A percentile compares a stretch with the other conserved stretches of the same genome.
Evolutionary conservation across 441 rosid genomes (phyloP).

Genomic region (Viola pubescens): DNA sequence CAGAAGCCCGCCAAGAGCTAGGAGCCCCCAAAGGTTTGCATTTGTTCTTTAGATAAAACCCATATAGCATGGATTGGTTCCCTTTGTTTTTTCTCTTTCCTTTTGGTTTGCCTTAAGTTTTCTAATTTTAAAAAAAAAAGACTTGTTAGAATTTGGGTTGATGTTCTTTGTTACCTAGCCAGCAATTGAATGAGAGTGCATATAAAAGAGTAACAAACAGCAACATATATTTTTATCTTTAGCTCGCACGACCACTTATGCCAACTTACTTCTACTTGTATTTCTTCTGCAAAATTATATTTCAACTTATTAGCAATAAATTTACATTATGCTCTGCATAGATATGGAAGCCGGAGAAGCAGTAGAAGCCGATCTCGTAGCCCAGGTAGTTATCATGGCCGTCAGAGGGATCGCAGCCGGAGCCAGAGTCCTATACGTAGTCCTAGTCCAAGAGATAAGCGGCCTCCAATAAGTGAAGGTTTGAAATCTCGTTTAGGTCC

Average conservation of each 20-base stretch:
- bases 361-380: slow-evolving; percentile 59
- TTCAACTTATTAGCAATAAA: not conserved
- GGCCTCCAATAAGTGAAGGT: slow-evolving; percentile 50
- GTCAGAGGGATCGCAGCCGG: slow-evolving; percentile 36
- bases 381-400: slow-evolving; percentile 44
- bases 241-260: too few species aligned
- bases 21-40: slow-evolving; percentile 71
- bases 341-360: slow-evolving; percentile 45
- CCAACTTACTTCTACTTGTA: too few species aligned
- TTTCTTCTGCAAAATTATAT: too few species aligned
- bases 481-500: slow-evolving; percentile 79
- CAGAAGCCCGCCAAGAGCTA: slow-evolving; percentile 65
- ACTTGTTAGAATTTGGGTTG: not conserved
- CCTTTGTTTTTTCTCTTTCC: not conserved
- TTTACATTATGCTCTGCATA: slow-evolving; percentile 15
- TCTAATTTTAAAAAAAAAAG: not conserved
- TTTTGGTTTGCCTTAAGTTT: not conserved
- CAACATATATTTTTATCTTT: too few species aligned
- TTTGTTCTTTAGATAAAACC: slow-evolving; percentile 7
- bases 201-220: too few species aligned
- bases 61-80: not conserved
- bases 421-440: slow-evolving; percentile 60
- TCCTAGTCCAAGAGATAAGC: slow-evolving; percentile 55
- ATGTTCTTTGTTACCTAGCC: too few species aligned
- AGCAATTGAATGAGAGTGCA: too few species aligned